Evolutionary conservation across 306 rosid genomes (phyloP).

Genomic region (Senna siamea): DNA sequence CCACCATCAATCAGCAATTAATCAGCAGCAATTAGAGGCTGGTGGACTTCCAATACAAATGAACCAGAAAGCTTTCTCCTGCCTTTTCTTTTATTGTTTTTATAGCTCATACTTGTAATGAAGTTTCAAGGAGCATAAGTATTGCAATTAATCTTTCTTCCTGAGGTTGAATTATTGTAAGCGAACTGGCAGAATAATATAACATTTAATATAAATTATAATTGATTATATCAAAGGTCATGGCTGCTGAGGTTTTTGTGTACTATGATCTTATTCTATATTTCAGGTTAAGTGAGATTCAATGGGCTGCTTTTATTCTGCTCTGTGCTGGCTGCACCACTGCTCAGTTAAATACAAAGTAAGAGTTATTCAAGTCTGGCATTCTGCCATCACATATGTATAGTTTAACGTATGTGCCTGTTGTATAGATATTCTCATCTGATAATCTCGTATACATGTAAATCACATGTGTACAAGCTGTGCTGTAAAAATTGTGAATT

Average conservation of each 20-base stretch:
- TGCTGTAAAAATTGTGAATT: conserved; percentile 6
- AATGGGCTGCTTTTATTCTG: conserved; percentile 96
- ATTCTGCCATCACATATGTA: conserved; percentile 28
- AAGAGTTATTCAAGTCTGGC: conserved; percentile 39
- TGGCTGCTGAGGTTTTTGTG: conserved; percentile 28
- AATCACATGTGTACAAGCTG: background rate
- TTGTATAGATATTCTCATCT: conserved; percentile 27
- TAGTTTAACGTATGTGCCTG: conserved; percentile 35
- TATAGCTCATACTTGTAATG: background rate
- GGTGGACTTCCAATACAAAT: background rate
- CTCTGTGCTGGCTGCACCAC: conserved; percentile 95
- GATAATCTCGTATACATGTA: conserved; percentile 13
- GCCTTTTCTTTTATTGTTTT: conserved; percentile 15
- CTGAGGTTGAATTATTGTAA: conserved; percentile 12
- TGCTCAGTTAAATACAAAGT: conserved; percentile 90
- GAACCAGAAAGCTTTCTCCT: conserved; percentile 1
- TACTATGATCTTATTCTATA: conserved; percentile 37
- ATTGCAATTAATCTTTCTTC: conserved; percentile 14
- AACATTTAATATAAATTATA: background rate
- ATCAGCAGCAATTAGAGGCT: too few relatives aligned
- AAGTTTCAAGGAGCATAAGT: conserved; percentile 8
- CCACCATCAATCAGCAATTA: too few relatives aligned
- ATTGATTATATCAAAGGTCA: background rate
- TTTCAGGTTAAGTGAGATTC: conserved; percentile 93
- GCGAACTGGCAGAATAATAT: conserved; percentile 15